These are phyloP conservation scores for Leptoxyphium fumago DNA, from an alignment of 2,329 filamentous ascomycete species.

Conservation along the genomic window DNA sequence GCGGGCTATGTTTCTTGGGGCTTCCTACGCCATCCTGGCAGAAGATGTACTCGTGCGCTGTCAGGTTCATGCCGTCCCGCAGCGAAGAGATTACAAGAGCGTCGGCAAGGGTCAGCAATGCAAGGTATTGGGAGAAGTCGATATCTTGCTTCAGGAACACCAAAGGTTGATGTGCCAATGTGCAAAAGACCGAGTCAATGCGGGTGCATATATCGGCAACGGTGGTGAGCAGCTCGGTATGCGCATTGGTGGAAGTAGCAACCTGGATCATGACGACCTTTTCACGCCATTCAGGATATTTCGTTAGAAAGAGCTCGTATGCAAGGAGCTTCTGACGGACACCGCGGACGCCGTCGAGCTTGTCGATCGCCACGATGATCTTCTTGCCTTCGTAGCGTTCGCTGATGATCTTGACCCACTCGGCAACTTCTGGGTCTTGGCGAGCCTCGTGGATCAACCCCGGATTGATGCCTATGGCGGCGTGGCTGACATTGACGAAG, in stretches of 20 bases:
- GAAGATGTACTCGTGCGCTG: constrained; percentile 83
- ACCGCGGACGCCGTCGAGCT: constrained; percentile 82
- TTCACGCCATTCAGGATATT: constrained; percentile 78
- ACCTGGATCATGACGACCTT: constrained; percentile 86
- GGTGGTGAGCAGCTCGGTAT: constrained; percentile 71
- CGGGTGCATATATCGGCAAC: constrained; percentile 89
- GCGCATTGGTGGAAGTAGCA: constrained; percentile 77
- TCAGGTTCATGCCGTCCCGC: constrained; percentile 94
- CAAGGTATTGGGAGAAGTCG: constrained; percentile 83
- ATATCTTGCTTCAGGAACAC: constrained; percentile 94
- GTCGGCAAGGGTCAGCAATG: constrained; percentile 76
- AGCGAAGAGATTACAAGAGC: constrained; percentile 88
- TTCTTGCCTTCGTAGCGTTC: constrained; percentile 79
- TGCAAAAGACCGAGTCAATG: constrained; percentile 84
- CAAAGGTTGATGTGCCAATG: constrained; percentile 78
- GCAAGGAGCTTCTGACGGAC: constrained; percentile 86
- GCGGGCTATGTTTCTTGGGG: constrained; percentile 66
- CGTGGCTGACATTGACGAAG: constrained; percentile 74
- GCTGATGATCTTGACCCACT: constrained; percentile 66
- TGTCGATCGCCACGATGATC: constrained; percentile 84
- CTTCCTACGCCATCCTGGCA: constrained; percentile 71
- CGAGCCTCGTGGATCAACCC: constrained; percentile 44
- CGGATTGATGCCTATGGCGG: constrained; percentile 85
- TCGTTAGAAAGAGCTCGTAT: constrained; percentile 86
- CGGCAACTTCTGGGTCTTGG: constrained; percentile 54